These are phyloP conservation scores for Mucor lusitanicus DNA, from an alignment of 371 early-diverging fungal species.

Conservation along the genomic window DNA sequence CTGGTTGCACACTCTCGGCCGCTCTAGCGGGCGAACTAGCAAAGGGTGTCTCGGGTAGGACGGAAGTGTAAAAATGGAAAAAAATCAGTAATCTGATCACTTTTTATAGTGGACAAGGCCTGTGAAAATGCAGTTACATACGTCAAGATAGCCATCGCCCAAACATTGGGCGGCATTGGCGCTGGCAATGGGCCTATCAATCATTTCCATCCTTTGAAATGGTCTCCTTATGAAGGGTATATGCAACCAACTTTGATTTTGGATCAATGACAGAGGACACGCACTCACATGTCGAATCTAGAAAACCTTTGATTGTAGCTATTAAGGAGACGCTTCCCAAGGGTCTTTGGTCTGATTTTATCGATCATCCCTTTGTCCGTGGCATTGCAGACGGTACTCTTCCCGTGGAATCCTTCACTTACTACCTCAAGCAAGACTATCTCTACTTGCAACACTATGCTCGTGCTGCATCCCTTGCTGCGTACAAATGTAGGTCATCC, in stretches of 20 bases:
- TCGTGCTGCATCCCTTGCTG: conserved; percentile 73
- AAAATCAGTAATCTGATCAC: neutral
- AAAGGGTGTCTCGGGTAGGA: conserved; percentile 54
- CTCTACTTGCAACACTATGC: conserved; percentile 81
- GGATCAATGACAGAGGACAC: too few relatives aligned
- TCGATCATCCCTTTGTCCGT: conserved; percentile 75
- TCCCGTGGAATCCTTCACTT: conserved; percentile 65
- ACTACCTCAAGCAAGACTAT: conserved; percentile 85
- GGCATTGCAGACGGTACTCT: conserved; percentile 77
- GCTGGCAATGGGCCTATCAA: conserved; percentile 77
- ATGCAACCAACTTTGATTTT: neutral
- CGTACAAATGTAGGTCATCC: conserved; percentile 62
- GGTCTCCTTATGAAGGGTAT: conserved; percentile 55
- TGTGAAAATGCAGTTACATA: conserved; percentile 54
- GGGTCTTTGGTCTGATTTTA: conserved; percentile 69
- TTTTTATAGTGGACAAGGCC: conserved; percentile 43
- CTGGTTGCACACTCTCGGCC: conserved; percentile 85
- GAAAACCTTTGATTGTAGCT: conserved; percentile 54
- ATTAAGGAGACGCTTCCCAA: conserved; percentile 38
- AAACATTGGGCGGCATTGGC: conserved; percentile 55
- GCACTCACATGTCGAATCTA: conserved; percentile 10
- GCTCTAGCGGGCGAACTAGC: conserved; percentile 79
- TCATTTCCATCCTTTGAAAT: conserved; percentile 62
- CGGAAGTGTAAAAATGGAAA: neutral
- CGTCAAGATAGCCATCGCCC: conserved; percentile 60